Conservation (phyloP, 805 yeast genomes). For the Saccharomycopsis oosterbeekiorum region DNA sequence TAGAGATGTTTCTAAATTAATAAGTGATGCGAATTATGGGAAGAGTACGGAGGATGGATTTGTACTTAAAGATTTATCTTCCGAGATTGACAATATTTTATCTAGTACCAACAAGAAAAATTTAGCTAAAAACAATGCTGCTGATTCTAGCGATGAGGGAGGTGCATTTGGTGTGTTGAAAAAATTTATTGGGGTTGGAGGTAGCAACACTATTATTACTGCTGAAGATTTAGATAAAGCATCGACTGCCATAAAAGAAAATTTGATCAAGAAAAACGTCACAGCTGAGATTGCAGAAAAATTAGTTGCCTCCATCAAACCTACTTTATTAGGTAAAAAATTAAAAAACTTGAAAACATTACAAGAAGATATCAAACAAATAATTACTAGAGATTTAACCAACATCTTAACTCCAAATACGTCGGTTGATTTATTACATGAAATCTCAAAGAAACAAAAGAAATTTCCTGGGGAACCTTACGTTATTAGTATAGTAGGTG, state of each 20-base stretch:
- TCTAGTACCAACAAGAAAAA: conserved; percentile 2
- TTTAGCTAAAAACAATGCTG: neutral
- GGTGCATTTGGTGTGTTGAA: conserved; percentile 51
- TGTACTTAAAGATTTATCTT: conserved; percentile 12
- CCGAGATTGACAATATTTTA: conserved; percentile 16
- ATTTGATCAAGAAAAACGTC: conserved; percentile 75
- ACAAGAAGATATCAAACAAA: conserved; percentile 60
- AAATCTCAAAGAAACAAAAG: conserved; percentile 43
- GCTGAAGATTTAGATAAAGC: conserved; percentile 58
- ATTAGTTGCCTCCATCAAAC: conserved; percentile 59
- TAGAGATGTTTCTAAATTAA: conserved; percentile 22
- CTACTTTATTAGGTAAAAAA: conserved; percentile 60
- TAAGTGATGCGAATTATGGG: conserved; percentile 18
- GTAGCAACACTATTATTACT: conserved; percentile 49
- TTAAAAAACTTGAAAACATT: conserved; percentile 68
- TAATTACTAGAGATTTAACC: conserved; percentile 49
- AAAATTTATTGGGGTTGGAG: conserved; percentile 45
- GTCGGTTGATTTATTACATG: conserved; percentile 76
- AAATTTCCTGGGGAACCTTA: conserved; percentile 48
- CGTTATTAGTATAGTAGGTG: conserved; percentile 96
- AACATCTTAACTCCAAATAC: conserved; percentile 85
- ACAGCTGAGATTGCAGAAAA: conserved; percentile 81
- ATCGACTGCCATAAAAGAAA: conserved; percentile 57
- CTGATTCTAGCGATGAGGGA: conserved; percentile 15
- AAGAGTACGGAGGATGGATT: conserved; percentile 14